Conservation (phyloP, 2,329 filamentous ascomycete species). For the Fusarium keratoplasticum region DNA sequence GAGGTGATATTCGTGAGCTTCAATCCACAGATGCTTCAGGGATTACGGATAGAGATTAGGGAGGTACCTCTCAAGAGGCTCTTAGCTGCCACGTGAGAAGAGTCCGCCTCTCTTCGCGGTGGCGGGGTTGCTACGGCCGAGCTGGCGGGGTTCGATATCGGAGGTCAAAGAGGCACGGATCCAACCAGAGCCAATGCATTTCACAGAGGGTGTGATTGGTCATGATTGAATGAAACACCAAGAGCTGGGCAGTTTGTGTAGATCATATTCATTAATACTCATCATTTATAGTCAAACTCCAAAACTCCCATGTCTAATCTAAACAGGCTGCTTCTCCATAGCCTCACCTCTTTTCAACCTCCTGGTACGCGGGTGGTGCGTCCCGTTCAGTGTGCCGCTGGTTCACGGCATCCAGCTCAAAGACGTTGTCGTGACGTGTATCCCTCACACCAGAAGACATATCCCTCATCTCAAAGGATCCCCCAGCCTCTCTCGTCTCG, state of each 20-base stretch:
- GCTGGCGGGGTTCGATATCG: conserved; percentile 41
- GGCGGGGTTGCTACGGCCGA: conserved; percentile 7
- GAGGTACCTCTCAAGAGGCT: neutral
- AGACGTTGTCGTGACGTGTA: neutral
- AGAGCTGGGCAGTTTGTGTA: neutral
- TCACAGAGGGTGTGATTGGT: conserved; percentile 3
- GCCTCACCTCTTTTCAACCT: conserved; percentile 26
- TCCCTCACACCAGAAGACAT: neutral
- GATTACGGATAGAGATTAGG: neutral
- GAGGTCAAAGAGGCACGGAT: conserved; percentile 26
- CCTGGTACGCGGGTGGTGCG: conserved; percentile 38
- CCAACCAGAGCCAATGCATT: conserved; percentile 40
- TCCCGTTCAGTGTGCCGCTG: conserved; percentile 13
- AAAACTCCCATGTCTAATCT: neutral
- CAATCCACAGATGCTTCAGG: neutral
- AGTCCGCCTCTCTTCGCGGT: neutral
- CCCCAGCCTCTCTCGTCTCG: neutral
- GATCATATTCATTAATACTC: conserved; percentile 1
- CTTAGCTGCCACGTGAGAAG: neutral
- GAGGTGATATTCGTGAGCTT: conserved; percentile 2
- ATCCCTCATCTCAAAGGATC: conserved; percentile 3
- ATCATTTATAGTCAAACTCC: neutral
- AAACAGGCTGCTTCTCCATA: neutral
- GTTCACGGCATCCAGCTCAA: conserved; percentile 10
- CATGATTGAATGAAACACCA: neutral